Percentiles rank a stretch among this genome's conserved stretches.
These are phyloP conservation scores for Carex parvula DNA, from an alignment of 176 grass and related monocot genomes.

Conservation along the genomic window DNA sequence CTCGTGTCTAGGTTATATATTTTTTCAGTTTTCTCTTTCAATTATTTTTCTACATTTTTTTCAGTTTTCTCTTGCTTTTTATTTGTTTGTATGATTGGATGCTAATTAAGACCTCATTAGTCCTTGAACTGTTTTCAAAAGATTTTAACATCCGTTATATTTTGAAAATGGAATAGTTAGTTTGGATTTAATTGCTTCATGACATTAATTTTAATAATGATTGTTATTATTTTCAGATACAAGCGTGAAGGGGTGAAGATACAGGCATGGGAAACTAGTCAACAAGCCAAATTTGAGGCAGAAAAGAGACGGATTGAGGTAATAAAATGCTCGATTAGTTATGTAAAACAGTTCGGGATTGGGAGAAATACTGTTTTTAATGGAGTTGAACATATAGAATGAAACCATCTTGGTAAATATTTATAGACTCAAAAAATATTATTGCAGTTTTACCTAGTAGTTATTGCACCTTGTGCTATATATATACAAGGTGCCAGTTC, in stretches of 20 bases:
- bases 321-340: not conserved
- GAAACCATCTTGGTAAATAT: not conserved
- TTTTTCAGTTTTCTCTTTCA: not conserved
- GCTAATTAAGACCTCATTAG: not conserved
- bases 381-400: not conserved
- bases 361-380: not conserved
- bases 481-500: not conserved
- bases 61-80: not conserved
- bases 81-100: not conserved
- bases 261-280: conserved; percentile 69
- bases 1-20: conserved; percentile 41
- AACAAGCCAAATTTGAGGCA: conserved; percentile 70
- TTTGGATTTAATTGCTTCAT: not conserved
- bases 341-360: not conserved
- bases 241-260: conserved; percentile 67
- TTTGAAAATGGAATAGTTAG: not conserved
- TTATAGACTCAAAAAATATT: not conserved
- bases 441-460: not conserved
- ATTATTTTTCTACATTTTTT: not conserved
- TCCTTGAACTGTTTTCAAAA: not conserved
- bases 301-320: conserved; percentile 69
- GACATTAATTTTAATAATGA: not conserved
- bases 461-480: not conserved
- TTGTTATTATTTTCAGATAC: conserved; percentile 34
- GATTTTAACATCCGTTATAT: not conserved